A percentile compares a stretch with the other conserved stretches of the same genome.
Evolutionary conservation across 2,329 filamentous ascomycete species (phyloP).

Genomic region (Rutstroemia sp.): DNA sequence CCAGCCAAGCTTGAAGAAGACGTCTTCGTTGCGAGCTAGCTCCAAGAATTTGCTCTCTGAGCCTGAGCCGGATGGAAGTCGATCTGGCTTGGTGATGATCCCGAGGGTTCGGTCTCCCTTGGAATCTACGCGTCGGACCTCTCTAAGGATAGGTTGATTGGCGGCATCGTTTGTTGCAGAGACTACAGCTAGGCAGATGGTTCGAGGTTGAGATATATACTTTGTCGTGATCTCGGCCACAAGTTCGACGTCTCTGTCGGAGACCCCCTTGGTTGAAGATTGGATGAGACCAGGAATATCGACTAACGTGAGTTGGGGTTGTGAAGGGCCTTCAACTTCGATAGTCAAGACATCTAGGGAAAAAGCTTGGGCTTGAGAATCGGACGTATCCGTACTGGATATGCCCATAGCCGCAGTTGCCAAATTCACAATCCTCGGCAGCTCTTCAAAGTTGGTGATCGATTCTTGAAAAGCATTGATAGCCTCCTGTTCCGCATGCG

Average conservation of each 20-base stretch:
- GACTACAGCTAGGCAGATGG: slow-evolving; percentile 40
- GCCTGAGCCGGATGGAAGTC: slow-evolving; percentile 30
- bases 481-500: not conserved
- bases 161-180: slow-evolving; percentile 36
- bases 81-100: slow-evolving; percentile 41
- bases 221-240: slow-evolving; percentile 27
- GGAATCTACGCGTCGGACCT: slow-evolving; percentile 31
- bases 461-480: not conserved
- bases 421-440: not conserved
- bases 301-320: not conserved
- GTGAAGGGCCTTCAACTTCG: not conserved
- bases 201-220: slow-evolving; percentile 36
- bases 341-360: not conserved
- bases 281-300: not conserved
- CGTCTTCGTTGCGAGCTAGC: slow-evolving; percentile 35
- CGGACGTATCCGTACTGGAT: not conserved
- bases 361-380: not conserved
- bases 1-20: slow-evolving; percentile 40
- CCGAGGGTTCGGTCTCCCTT: slow-evolving; percentile 34
- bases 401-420: not conserved
- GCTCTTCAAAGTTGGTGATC: not conserved
- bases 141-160: slow-evolving; percentile 34
- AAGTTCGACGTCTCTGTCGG: slow-evolving; percentile 23
- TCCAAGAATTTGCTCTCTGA: slow-evolving; percentile 30
- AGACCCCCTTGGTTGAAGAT: slow-evolving; percentile 19